Evolutionary conservation across 2,329 filamentous ascomycete genomes (phyloP), one percentile per base, ranked within the genome.

Genomic region (Lomentospora prolificans): DNA sequence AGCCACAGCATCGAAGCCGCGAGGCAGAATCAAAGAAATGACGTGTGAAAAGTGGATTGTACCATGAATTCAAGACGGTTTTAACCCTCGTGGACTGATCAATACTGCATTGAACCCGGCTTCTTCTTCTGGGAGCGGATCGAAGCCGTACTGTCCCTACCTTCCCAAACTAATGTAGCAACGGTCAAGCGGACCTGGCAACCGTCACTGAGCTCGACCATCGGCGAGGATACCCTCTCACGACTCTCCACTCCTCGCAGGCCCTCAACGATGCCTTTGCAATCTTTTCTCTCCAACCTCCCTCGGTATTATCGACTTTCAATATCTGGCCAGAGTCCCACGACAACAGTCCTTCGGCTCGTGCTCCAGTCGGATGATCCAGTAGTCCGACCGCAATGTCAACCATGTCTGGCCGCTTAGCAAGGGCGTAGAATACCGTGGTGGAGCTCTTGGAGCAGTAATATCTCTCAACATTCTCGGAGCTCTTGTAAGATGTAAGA

Each of bases 401-500:
- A 1, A 77, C 63, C 9, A 73, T 58, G 0, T 71, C 65, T 0
- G 70, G 66, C 2, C 72, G 64, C 3, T 67, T 62, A 10, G 74
- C 70, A 0, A 61, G 61, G 0, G 70, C 67, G 56, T 75, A 79
- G 55, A 79, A 78, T 0, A 78, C 66, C 9, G 60, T 64, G 0
- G 76, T 75, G 0, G 74, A 75, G 63, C 77, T 80, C 1, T 59
- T 65, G 0, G 68, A 69, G 62, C 76, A 80, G 58, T 74, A 78
- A 58, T 76, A 79, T 2, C 76, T 64, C 56, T 75, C 69, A 0
- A 76, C 72, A 14, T 68, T 69, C 0, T 69, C 62, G 0, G 74
- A 76, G 51, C 74, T 77, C 6, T 61, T 59, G 59, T 75, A 76
- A 27, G 70, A 69, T 0, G 65, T 60, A 3, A 79, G 64, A 0